Conservation (phyloP, 2,329 filamentous ascomycete species). For the Exserohilum turcica region DNA sequence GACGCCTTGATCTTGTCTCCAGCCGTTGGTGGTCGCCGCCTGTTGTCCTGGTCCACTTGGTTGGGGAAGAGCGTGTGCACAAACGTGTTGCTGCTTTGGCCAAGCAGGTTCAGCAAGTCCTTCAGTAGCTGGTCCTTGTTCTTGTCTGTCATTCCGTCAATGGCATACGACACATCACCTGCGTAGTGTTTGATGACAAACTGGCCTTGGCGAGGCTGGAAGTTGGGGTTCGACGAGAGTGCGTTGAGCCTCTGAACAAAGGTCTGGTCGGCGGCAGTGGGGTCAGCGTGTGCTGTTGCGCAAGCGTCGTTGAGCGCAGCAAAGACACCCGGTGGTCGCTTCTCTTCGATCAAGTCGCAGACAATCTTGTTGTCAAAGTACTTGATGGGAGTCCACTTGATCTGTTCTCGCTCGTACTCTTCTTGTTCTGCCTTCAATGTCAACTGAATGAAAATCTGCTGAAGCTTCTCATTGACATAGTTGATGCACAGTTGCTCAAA, state of each 20-base stretch:
- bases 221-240: conserved; percentile 83
- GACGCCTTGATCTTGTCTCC: conserved; percentile 96
- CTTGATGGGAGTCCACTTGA: conserved; percentile 98
- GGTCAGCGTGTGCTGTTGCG: conserved; percentile 96
- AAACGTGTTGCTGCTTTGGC: conserved; percentile 81
- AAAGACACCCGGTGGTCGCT: conserved; percentile 87
- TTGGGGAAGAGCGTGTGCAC: conserved; percentile 88
- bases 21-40: conserved; percentile 88
- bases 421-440: conserved; percentile 97
- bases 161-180: conserved; percentile 91
- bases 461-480: conserved; percentile 98
- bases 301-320: conserved; percentile 97
- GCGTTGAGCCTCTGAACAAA: conserved; percentile 93
- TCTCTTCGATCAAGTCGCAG: conserved; percentile 93
- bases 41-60: conserved; percentile 93
- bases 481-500: conserved; percentile 99
- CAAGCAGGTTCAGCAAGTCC: conserved; percentile 85
- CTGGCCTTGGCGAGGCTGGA: conserved; percentile 88
- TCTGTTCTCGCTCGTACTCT: conserved; percentile 93
- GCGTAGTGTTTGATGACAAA: conserved; percentile 99
- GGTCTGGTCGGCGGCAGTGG: conserved; percentile 89
- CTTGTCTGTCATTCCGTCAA: conserved; percentile 98
- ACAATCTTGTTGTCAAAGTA: conserved; percentile 99
- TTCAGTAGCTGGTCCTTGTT: conserved; percentile 98
- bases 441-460: conserved; percentile 98